Base-by-base conservation (phyloP, 441 rosid species). In the Populus hybrid region DNA sequence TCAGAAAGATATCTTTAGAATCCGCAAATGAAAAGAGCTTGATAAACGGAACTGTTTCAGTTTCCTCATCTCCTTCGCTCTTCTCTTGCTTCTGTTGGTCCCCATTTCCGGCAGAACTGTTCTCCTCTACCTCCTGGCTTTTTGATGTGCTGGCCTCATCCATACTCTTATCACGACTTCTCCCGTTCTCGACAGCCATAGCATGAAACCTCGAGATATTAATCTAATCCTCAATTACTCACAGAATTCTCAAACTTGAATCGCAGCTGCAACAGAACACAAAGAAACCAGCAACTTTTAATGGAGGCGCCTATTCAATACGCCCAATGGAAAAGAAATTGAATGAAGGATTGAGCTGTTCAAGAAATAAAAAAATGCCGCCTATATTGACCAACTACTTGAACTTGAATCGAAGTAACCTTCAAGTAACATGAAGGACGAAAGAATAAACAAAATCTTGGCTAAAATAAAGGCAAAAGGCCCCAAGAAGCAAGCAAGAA, bases 21-120 rank as follows among this genome's bases (percentile, higher is more conserved):
- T 90, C 87, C 4, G 97, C 90, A 72, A 90, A 90, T 3, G 87
- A 72, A 74, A 90, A 90, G 21, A 92, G 87, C 86, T 86, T 89
- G 79, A 77, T 80, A 80, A 86, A 82, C 0, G 92, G 90, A n/a
- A 90, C 89, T 50, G 57, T 14, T 50, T 50, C 1, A 50, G 57
- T 50, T 14, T 50, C 57, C 57, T 14, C 57, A 5, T 50, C 57
- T 50, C 57, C 57, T 50, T 50, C 18, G 57, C 20, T 50, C 57
- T 50, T 50, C 57, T 50, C 6, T 50, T 1, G 57, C 57, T 50
- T 50, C 34, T 10, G 18, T 14, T 32, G 20, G 21, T 68, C 70
- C 70, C n/a, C 9, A 66, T 21, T 11, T 26, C 16, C 32, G 69
- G 32, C 16, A 26, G 32, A 23, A 66, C 32, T n/a, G 26, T 1